Percentiles rank a stretch among this genome's conserved stretches.
Conservation (phyloP, 2,329 filamentous ascomycete genomes). For the Colletotrichum navitas region DNA sequence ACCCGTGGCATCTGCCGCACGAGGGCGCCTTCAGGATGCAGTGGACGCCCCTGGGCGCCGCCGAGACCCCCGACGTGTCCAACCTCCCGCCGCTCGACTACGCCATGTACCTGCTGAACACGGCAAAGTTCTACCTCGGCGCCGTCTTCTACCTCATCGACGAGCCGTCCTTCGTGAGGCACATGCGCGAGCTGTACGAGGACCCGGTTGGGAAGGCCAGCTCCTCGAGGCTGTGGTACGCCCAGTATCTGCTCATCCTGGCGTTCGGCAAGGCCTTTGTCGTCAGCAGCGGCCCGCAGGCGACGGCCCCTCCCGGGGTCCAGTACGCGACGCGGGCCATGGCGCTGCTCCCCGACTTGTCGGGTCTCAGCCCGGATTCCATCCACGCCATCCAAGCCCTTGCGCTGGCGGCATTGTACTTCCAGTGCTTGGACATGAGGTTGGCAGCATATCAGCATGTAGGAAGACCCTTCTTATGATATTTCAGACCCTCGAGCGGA, state of each 20-base stretch:
- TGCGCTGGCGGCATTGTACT: slow-evolving; percentile 53
- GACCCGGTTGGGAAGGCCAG: slow-evolving; percentile 43
- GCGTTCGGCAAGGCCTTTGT: slow-evolving; percentile 52
- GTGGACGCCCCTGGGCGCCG: slow-evolving; percentile 46
- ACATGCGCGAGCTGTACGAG: slow-evolving; percentile 45
- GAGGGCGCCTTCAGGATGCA: slow-evolving; percentile 48
- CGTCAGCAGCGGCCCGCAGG: slow-evolving; percentile 45
- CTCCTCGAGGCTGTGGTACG: slow-evolving; percentile 47
- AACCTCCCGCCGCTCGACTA: slow-evolving; percentile 47
- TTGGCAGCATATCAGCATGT: slow-evolving; percentile 55
- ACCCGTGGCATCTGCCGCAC: slow-evolving; percentile 50
- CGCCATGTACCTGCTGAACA: slow-evolving; percentile 45
- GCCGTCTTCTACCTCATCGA: slow-evolving; percentile 45
- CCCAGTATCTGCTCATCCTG: slow-evolving; percentile 50
- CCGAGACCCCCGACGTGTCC: slow-evolving; percentile 46
- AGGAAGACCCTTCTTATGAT: slow-evolving; percentile 33
- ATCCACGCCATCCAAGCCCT: slow-evolving; percentile 52
- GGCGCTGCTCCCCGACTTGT: slow-evolving; percentile 54
- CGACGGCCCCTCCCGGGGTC: slow-evolving; percentile 51
- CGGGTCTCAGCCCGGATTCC: slow-evolving; percentile 48
- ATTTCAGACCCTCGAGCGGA: slow-evolving; percentile 17
- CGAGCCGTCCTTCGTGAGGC: slow-evolving; percentile 42
- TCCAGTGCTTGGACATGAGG: slow-evolving; percentile 57
- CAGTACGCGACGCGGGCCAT: slow-evolving; percentile 56
- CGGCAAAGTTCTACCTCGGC: slow-evolving; percentile 46